Conservation (phyloP, 164 flowering plant genomes). For the Magnolia changhungtana region DNA sequence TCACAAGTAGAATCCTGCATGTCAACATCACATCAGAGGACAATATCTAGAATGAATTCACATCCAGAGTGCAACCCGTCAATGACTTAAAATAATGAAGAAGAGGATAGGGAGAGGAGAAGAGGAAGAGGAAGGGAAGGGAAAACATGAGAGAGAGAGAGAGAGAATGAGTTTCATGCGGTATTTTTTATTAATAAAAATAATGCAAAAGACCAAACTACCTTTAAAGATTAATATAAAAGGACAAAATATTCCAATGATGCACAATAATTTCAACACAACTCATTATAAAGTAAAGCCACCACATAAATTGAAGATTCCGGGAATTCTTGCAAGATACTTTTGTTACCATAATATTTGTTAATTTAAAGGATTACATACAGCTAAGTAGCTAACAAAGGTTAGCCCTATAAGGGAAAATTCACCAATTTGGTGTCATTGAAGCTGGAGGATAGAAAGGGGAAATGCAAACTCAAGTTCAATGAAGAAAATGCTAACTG, state of each 20-base stretch:
- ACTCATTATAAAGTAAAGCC: neutral
- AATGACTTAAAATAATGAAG: neutral
- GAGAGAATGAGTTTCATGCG: neutral
- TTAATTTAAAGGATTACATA: too few relatives aligned
- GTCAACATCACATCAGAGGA: neutral
- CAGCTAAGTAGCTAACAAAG: too few relatives aligned
- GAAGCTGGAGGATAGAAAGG: too few relatives aligned
- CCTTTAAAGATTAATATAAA: neutral
- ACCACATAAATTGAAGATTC: too few relatives aligned
- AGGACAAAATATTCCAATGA: neutral
- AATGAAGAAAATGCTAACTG: too few relatives aligned
- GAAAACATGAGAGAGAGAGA: neutral
- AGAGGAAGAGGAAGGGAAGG: neutral
- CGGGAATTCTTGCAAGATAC: too few relatives aligned
- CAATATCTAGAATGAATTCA: neutral
- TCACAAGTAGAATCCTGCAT: neutral
- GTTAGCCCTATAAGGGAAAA: too few relatives aligned
- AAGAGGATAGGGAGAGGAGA: neutral
- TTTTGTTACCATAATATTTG: too few relatives aligned
- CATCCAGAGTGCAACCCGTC: neutral
- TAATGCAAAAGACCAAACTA: neutral
- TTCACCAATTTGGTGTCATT: too few relatives aligned
- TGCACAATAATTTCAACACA: neutral
- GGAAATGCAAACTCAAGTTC: too few relatives aligned
- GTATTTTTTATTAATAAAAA: too few relatives aligned